Conservation (phyloP, 306 rosid genomes). For the Prosopis cineraria region DNA sequence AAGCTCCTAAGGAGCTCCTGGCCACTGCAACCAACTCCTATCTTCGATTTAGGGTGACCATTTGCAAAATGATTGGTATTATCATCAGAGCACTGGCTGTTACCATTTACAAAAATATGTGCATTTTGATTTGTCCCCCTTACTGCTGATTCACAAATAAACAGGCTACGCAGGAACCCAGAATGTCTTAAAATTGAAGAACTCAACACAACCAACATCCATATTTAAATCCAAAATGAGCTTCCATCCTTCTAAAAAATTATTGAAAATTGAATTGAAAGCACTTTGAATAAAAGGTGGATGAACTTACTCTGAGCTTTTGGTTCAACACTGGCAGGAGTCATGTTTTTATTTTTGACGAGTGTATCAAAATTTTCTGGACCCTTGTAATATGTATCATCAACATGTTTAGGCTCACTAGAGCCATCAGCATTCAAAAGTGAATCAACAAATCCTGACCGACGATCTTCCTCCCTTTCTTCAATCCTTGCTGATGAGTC, state of each 20-base stretch:
- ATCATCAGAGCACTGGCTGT: background rate
- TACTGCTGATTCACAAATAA: background rate
- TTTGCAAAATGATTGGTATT: background rate
- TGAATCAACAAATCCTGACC: slow-evolving; percentile 83
- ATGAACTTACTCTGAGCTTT: slow-evolving; percentile 54
- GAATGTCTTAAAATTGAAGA: background rate
- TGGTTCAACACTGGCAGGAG: slow-evolving; percentile 44
- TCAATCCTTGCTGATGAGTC: slow-evolving; percentile 62
- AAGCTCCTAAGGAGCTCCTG: background rate
- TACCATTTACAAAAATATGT: background rate
- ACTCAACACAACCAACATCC: background rate
- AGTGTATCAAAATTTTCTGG: slow-evolving; percentile 41
- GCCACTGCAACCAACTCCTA: background rate
- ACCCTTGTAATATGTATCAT: slow-evolving; percentile 34
- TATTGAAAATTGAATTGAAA: slow-evolving; percentile 3
- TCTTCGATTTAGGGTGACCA: background rate
- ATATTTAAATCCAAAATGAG: background rate
- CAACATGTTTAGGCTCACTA: slow-evolving; percentile 46
- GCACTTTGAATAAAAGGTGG: slow-evolving; percentile 24
- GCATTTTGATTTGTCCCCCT: background rate
- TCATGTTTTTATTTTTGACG: slow-evolving; percentile 43
- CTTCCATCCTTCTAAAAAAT: background rate
- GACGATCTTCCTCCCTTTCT: slow-evolving; percentile 73
- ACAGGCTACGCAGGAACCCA: background rate
- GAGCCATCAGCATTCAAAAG: slow-evolving; percentile 60